Evolutionary conservation across 495 filamentous ascomycete species (phyloP).

Genomic region (Amorphotheca resinae): DNA sequence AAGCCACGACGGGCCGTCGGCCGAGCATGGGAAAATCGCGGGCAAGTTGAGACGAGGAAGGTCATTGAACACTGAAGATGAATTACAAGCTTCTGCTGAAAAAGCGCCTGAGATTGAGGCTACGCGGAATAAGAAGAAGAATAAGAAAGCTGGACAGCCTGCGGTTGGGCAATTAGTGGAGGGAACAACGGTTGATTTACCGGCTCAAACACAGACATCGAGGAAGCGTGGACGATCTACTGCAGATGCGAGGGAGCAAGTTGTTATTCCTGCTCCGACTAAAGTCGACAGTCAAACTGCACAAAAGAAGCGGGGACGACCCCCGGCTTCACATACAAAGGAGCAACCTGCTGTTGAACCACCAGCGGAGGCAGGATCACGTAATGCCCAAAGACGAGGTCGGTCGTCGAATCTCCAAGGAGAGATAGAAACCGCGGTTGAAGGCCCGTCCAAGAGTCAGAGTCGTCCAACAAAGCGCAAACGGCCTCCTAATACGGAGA

Average conservation of each 20-base stretch:
- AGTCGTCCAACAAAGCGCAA: neutral
- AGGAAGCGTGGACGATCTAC: neutral
- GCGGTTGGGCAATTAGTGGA: neutral
- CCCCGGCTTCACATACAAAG: neutral
- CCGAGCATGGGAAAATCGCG: neutral
- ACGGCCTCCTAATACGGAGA: neutral
- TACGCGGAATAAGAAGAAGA: constrained; percentile 2
- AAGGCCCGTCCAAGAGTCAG: neutral
- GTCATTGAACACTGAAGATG: constrained; percentile 7
- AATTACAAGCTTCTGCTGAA: neutral
- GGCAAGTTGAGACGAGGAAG: neutral
- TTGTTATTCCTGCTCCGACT: neutral
- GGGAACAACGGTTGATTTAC: neutral
- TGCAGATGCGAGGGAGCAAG: neutral
- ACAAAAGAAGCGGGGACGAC: neutral
- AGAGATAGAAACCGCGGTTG: neutral
- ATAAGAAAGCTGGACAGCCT: neutral
- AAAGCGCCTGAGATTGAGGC: neutral
- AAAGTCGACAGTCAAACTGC: neutral
- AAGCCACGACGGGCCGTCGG: neutral
- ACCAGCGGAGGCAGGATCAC: neutral
- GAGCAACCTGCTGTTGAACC: neutral
- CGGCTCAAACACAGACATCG: neutral
- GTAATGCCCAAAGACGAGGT: neutral
- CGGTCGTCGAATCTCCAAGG: neutral